Evolutionary conservation across 1,139 yeast genomes (phyloP), one percentile per base, ranked within the genome.

Genomic region (Candida sanyaensis): DNA sequence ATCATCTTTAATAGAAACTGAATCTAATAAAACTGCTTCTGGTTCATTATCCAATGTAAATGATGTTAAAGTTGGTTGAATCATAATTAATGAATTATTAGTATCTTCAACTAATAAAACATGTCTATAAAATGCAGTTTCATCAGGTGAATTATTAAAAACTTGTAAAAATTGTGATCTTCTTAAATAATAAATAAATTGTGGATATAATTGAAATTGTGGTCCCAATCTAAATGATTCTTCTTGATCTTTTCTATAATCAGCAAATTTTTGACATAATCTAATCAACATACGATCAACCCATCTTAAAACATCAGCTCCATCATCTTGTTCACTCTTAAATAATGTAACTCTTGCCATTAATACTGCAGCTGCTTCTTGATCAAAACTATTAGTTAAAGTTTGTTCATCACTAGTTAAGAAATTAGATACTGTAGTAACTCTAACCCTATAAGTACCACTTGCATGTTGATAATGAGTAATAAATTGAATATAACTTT

Each of bases 141-240:
- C 99, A 75, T 93, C 99, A 1, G 99, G 99, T 17, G 98, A 92
- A 70, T 93, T 92, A 71, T 93, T 93, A 77, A 93, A 93, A 47
- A 92, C 97, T 68, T 92, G 97, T 66, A 93, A 77, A 69, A 93
- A 93, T 71, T 92, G 98, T 1, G 97, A 90, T 71, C 99, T 86
- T 75, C 99, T 87, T 72, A 93, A 80, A 67, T 93, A 96, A 71
- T 89, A 93, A 74, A 93, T 89, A 64, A 93, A 93, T 71, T 93
- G 98, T 41, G 99, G 99, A 65, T 89, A 88, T 65, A 74, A 70
- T 48, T 69, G 69, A 56, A 75, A 76, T 55, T 72, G 78, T 3
- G 77, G 78, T 30, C 76, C 75, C 55, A 76, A 71, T 55, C 79
- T 65, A 58, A 76, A 76, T 17, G 76, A 68, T 48, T 73, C 77